Conservation (phyloP, 176 grass and related monocot genomes). For the Tillandsia leiboldiana region DNA sequence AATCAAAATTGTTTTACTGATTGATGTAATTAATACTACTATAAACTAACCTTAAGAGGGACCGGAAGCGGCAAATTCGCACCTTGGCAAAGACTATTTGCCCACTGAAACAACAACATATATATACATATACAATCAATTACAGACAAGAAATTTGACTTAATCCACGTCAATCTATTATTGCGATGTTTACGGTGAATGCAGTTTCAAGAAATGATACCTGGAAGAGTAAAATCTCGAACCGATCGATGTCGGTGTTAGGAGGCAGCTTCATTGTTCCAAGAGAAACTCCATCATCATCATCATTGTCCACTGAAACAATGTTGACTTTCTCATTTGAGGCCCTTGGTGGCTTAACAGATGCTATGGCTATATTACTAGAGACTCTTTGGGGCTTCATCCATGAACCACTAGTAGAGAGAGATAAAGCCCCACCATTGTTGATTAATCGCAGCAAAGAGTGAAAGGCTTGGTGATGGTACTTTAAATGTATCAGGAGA, state of each 20-base stretch:
- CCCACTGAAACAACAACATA: constrained; percentile 53
- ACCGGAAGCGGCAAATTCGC: constrained; percentile 80
- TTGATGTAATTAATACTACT: neutral
- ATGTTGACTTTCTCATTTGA: constrained; percentile 30
- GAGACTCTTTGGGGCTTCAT: constrained; percentile 16
- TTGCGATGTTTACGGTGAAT: neutral
- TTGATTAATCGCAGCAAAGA: constrained; percentile 9
- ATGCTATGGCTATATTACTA: neutral
- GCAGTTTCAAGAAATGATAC: constrained; percentile 5
- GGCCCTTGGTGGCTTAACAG: constrained; percentile 20
- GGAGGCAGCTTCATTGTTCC: constrained; percentile 83
- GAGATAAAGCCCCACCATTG: neutral
- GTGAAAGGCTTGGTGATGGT: constrained; percentile 16
- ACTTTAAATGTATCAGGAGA: constrained; percentile 22
- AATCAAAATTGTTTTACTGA: neutral
- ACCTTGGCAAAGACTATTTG: constrained; percentile 91
- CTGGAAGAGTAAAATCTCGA: constrained; percentile 71
- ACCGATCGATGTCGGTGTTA: constrained; percentile 53
- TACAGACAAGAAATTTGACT: neutral
- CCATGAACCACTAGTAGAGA: constrained; percentile 12
- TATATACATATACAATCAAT: neutral
- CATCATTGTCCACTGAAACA: constrained; percentile 23
- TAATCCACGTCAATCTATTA: neutral
- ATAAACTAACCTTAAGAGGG: constrained; percentile 57
- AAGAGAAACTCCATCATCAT: constrained; percentile 54